Conservation (phyloP, 2,329 filamentous ascomycete species). For the Tolypocladium paradoxum region DNA sequence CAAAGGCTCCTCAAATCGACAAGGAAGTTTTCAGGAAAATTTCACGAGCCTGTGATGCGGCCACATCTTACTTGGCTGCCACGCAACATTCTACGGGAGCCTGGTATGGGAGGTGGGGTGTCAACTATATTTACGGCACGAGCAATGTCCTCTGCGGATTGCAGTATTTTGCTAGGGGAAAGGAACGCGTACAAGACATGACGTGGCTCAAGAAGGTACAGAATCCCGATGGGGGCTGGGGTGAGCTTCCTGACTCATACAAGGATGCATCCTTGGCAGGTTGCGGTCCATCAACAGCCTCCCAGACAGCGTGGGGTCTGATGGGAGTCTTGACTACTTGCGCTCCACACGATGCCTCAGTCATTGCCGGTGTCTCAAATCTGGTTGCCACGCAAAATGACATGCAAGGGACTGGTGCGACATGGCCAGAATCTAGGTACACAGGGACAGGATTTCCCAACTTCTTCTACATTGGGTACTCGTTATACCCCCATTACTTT, state of each 20-base stretch:
- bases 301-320: background rate
- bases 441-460: background rate
- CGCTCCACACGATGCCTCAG: background rate
- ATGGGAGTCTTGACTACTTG: background rate
- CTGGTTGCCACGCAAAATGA: background rate
- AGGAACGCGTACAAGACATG: background rate
- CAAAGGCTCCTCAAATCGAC: background rate
- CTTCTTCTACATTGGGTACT: background rate
- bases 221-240: background rate
- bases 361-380: background rate
- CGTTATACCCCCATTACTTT: background rate
- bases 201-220: background rate
- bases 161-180: background rate
- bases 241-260: background rate
- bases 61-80: background rate
- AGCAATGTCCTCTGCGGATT: background rate
- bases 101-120: background rate
- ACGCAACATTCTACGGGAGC: background rate
- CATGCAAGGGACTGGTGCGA: background rate
- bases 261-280: background rate
- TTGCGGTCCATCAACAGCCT: background rate
- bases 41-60: background rate
- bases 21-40: background rate
- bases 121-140: background rate
- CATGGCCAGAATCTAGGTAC: background rate